Base-by-base conservation (phyloP, 2,329 filamentous ascomycete genomes). In the Cordyceps farinosa region DNA sequence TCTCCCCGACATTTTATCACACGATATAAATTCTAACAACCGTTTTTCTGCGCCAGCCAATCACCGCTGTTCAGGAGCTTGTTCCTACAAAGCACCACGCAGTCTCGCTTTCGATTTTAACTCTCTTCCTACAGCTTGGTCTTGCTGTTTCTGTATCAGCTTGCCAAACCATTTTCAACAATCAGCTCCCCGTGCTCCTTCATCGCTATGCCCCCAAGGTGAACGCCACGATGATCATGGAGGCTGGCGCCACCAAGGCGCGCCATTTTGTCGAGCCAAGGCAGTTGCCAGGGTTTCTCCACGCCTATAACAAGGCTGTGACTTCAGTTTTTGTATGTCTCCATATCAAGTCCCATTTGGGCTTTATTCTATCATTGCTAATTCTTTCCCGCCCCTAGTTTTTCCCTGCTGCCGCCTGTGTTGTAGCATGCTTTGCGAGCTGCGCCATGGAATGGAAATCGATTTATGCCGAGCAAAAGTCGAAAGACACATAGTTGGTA, bases 41-140 rank as follows among this genome's bases (percentile, higher is more conserved):
- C 22, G 22, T 22, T 22, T 22, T 52, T 32, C 9, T 8, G 15
- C 32, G 1, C 6, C 10, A 64, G 62, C 50, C 62, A 5, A 60
- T 64, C 27, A 64, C 62, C 7, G n/a, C 30, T 13, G 62, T 64
- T n/a, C 62, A 64, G 30, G 62, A 64, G 27, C 29, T 60, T 9
- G 8, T 64, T 5, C 62, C 56, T n/a, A 2, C 30, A 0, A 29
- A 11, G 17, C 55, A 60, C 40, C 5, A 30, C 29, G 55, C 56
- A 1, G 13, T 48, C 8, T 36, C n/a, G 3, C 10, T 64, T 5
- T 64, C 62, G 15, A 34, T 64, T 6, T 6, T 60, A 2, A 64
- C 9, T 54, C n/a, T 64, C 1, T 64, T 48, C n/a, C n/a, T 64
- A 4, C 62, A 64, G 34, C 48, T 64, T 32, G 62, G 62, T 1